Conservation (phyloP, 2,329 filamentous ascomycete species). For the Chalaropsis thielavioides region DNA sequence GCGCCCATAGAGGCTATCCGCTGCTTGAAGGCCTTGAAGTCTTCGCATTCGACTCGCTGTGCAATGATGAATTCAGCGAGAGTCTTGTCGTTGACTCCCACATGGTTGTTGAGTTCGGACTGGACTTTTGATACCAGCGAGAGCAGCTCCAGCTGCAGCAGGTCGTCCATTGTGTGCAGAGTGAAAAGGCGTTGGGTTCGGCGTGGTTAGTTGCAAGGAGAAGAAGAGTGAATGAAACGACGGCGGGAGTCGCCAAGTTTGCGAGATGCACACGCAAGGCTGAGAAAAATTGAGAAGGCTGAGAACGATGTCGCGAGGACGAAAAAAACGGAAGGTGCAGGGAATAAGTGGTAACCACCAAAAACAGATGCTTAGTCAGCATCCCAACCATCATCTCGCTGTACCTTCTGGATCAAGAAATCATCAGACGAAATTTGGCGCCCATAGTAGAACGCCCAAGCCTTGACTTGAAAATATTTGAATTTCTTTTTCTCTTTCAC, state of each 20-base stretch:
- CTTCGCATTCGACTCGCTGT: conserved; percentile 62
- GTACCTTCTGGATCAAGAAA: neutral
- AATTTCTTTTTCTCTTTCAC: no score
- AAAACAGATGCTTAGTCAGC: conserved; percentile 5
- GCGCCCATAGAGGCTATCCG: conserved; percentile 63
- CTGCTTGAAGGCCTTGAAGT: conserved; percentile 58
- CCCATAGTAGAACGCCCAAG: no score
- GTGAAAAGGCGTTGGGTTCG: neutral
- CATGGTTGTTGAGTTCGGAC: conserved; percentile 84
- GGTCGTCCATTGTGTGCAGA: conserved; percentile 59
- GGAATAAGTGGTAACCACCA: neutral
- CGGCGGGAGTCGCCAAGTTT: neutral
- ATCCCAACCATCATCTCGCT: neutral
- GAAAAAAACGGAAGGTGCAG: neutral
- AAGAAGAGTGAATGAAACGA: neutral
- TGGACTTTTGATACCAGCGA: conserved; percentile 92
- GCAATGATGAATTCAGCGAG: conserved; percentile 93
- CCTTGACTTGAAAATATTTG: no score
- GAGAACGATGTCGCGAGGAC: conserved; percentile 3
- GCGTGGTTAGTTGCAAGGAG: neutral
- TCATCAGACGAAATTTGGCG: neutral
- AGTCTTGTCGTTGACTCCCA: conserved; percentile 84
- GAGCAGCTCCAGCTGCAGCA: conserved; percentile 79
- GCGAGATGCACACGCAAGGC: conserved; percentile 10
- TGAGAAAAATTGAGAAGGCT: conserved; percentile 10